Percentiles rank a stretch among this genome's conserved stretches.
These are phyloP conservation scores for Sphaerostilbella broomeana DNA, from an alignment of 2,329 filamentous ascomycete genomes.

Conservation along the genomic window DNA sequence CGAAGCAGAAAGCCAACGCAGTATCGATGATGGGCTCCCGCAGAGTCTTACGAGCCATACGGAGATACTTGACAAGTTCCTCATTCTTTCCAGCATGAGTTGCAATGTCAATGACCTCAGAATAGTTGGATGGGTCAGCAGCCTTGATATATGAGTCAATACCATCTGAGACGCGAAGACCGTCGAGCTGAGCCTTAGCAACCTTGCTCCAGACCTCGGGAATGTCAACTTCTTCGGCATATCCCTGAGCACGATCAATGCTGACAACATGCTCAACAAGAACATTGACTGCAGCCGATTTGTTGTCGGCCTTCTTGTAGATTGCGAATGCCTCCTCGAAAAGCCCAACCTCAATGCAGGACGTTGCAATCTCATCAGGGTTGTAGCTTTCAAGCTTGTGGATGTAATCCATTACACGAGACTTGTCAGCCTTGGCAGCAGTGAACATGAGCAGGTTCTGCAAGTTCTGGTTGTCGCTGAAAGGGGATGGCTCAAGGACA, in stretches of 20 bases:
- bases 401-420: conserved; percentile 92
- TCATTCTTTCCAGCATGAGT: conserved; percentile 96
- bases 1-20: conserved; percentile 86
- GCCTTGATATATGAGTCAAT: conserved; percentile 98
- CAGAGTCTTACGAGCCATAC: conserved; percentile 95
- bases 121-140: conserved; percentile 84
- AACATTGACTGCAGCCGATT: conserved; percentile 79
- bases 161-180: conserved; percentile 82
- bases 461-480: conserved; percentile 93
- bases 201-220: conserved; percentile 98
- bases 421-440: conserved; percentile 92
- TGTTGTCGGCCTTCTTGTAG: conserved; percentile 94
- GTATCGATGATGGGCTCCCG: conserved; percentile 93
- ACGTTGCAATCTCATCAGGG: conserved; percentile 82
- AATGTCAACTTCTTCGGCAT: conserved; percentile 87
- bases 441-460: conserved; percentile 97
- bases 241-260: conserved; percentile 94
- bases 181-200: conserved; percentile 94
- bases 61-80: conserved; percentile 90
- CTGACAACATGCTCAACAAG: conserved; percentile 95
- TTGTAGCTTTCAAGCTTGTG: conserved; percentile 85
- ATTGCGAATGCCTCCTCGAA: conserved; percentile 97
- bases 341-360: conserved; percentile 91
- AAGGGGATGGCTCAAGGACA: conserved; percentile 96
- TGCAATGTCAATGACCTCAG: conserved; percentile 92